Evolutionary conservation across 179 eudicot species (phyloP), one percentile per base, ranked within the genome.

Genomic region (Beta macrorhiza): DNA sequence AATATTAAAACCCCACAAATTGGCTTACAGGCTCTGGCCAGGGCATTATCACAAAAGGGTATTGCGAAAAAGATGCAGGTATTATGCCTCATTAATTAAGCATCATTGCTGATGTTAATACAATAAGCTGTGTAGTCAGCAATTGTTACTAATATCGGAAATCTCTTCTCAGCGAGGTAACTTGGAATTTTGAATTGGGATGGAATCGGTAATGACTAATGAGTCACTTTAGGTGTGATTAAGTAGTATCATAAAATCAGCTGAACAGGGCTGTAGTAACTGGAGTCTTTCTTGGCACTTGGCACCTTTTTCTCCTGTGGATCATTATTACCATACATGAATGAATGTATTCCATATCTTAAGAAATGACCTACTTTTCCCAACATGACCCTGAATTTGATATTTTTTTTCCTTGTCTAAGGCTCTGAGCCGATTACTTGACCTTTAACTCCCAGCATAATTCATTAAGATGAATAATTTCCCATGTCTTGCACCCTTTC

Each of bases 41-140:
- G 89, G 83, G 98, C 98, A 75, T 85, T 96, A 75, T 91, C 97
- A 19, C 98, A 92, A 81, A 91, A 88, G 86, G 92, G 96, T 74
- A 84, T 96, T 75, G 98, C 98, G 75, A 96, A 91, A 84, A 91
- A 96, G 84, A 94, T 96, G 62, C 99, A 96, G 98, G 99, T 96
- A 53, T 72, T 37, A 78, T 83, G 55, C 42, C 42, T 70, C 81
- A 72, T 84, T 67, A 73, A 53, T 72, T 44, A 22, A 70, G 61
- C 63, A 78, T 56, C 62, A 72, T 20, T 67, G 47, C 71, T 65
- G 25, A 14, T 17, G 11, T 16, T 9, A 16, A 49, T 78, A 45
- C 6, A 20, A 7, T 44, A 19, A 15, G 19, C 2, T 5, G 42
- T 45, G 25, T 32, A 62, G 52, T 80, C 44, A 17, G 9, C 10